phyloP scores from a whole-genome alignment of 1,139 yeast genomes.

The Zygosaccharomyces sapae region DNA sequence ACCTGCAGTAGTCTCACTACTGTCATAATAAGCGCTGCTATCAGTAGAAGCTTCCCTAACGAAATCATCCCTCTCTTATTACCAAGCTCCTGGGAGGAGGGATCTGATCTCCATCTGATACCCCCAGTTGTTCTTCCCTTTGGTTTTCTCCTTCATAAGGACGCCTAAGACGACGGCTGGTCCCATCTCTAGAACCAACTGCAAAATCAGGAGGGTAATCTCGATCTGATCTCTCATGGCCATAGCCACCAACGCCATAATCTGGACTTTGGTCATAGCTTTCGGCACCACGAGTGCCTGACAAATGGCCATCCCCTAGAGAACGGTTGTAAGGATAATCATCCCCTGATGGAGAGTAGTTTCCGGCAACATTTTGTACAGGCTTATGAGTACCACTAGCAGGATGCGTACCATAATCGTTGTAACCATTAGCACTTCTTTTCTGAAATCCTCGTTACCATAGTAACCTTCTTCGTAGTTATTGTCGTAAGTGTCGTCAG shows the following conservation, averaged over 20 bases:
- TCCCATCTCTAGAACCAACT: background rate
- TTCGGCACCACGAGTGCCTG: background rate
- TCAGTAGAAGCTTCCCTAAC: conserved; percentile 5
- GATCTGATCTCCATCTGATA: conserved; percentile 2
- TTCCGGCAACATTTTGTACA: background rate
- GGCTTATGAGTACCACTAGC: background rate
- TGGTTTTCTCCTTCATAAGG: background rate
- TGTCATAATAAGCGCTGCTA: conserved; percentile 6
- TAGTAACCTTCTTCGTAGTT: background rate
- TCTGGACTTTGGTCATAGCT: too few species aligned
- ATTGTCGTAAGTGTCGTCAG: too few species aligned
- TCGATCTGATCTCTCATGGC: background rate
- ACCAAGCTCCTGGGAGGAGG: conserved; percentile 3
- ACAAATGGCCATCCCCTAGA: background rate
- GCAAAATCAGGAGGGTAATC: background rate
- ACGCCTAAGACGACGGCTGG: conserved; percentile 3
- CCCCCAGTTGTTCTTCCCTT: background rate
- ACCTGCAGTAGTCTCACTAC: conserved; percentile 5
- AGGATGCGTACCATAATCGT: background rate
- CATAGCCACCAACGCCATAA: background rate
- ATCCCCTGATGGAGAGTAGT: background rate
- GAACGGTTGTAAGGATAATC: background rate
- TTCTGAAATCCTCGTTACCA: background rate
- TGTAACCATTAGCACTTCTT: background rate
- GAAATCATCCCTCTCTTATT: background rate